A percentile compares a stretch with the other conserved stretches of the same genome.
Conservation (phyloP, 139 green algal genomes). For the Diplosphaera chodatii region DNA sequence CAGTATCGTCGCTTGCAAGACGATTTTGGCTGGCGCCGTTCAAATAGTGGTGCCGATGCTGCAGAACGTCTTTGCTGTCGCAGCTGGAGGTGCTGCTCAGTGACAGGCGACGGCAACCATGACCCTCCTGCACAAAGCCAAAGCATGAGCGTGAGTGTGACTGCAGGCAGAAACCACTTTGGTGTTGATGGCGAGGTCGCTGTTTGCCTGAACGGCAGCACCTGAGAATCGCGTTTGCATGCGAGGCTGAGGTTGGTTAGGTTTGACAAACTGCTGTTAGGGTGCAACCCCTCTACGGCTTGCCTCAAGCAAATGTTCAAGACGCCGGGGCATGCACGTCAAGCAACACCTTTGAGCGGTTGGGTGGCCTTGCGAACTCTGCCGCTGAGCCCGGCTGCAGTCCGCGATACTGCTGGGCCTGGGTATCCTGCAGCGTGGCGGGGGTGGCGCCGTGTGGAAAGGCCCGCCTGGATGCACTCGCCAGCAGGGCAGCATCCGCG, state of each 20-base stretch:
- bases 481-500: background rate
- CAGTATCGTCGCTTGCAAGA: background rate
- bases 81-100: background rate
- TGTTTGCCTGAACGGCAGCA: no score
- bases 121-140: background rate
- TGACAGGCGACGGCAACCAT: background rate
- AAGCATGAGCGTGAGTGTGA: background rate
- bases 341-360: background rate
- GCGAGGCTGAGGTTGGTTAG: no score
- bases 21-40: no score
- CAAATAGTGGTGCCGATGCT: no score
- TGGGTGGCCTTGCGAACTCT: background rate
- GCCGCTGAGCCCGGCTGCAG: background rate
- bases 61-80: background rate
- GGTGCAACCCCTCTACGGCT: no score
- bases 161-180: no score
- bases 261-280: no score
- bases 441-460: background rate
- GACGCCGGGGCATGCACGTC: no score
- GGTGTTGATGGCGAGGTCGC: no score
- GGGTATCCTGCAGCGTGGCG: background rate
- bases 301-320: no score
- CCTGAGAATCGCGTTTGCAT: no score
- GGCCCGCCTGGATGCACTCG: background rate
- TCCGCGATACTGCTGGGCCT: background rate